phyloP scores from a whole-genome alignment of 768 basidiomycete genomes.

The Mycena pura region DNA sequence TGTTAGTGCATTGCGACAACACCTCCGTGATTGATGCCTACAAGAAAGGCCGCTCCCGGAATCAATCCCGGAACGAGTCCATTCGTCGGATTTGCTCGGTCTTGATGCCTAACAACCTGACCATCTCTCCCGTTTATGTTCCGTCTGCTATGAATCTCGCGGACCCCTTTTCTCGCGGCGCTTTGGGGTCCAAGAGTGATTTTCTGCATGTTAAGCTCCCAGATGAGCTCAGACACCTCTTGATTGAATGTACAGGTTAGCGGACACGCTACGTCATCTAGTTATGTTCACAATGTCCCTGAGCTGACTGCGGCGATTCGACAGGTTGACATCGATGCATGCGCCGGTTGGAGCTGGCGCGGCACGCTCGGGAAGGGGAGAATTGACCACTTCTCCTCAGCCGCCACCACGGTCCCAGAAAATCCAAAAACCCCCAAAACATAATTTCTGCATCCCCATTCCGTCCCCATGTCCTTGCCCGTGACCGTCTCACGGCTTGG shows the following conservation, averaged over 20 bases:
- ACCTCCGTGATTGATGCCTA: neutral
- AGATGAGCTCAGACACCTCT: constrained; percentile 15
- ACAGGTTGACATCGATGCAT: too few species aligned
- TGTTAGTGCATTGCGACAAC: neutral
- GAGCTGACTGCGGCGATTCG: too few species aligned
- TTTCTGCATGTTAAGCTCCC: constrained; percentile 13
- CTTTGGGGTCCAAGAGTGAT: neutral
- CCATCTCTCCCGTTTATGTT: constrained; percentile 30
- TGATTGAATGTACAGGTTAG: neutral
- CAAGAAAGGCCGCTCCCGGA: neutral
- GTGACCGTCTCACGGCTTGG: neutral
- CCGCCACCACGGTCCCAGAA: neutral
- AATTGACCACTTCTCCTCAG: neutral
- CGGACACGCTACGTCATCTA: too few species aligned
- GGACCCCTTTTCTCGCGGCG: constrained; percentile 30
- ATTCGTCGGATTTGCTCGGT: neutral
- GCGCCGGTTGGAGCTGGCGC: too few species aligned
- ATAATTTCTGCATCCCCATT: neutral
- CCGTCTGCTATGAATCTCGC: constrained; percentile 36
- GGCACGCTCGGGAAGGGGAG: neutral
- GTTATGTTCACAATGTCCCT: too few species aligned
- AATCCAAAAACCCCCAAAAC: too few species aligned
- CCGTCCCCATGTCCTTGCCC: neutral
- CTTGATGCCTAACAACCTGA: constrained; percentile 22
- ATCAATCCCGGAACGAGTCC: neutral